Evolutionary conservation across 1,284 basidiomycete genomes (phyloP).

Genomic region (Porogramme epimiltina): DNA sequence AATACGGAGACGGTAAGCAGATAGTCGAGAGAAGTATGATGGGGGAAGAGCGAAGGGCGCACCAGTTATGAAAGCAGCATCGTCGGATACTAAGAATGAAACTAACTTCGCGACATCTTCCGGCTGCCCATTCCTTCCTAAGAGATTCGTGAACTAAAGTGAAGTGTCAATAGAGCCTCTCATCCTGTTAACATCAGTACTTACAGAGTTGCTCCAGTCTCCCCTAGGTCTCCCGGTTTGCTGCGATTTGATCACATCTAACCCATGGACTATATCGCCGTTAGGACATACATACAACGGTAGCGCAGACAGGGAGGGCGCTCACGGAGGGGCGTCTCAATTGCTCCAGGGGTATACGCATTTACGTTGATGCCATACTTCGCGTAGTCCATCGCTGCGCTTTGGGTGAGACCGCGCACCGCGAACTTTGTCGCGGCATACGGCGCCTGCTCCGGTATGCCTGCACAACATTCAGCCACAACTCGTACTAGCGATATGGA

Average conservation of each 20-base stretch:
- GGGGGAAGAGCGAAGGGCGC: background rate
- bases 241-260: background rate
- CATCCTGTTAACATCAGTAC: no score
- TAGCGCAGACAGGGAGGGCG: background rate
- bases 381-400: constrained; percentile 17
- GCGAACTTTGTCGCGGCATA: constrained; percentile 31
- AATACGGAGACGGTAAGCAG: background rate
- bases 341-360: constrained; percentile 19
- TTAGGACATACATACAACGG: background rate
- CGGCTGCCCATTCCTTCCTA: constrained; percentile 27
- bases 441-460: constrained; percentile 9
- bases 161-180: no score
- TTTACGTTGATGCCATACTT: constrained; percentile 23
- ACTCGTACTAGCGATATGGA: background rate
- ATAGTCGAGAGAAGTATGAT: background rate
- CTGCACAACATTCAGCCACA: no score
- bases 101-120: constrained; percentile 39
- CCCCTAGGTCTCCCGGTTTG: no score
- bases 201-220: no score
- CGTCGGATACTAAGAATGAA: constrained; percentile 37
- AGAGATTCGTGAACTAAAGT: constrained; percentile 7
- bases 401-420: constrained; percentile 30
- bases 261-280: background rate
- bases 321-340: constrained; percentile 9
- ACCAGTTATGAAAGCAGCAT: constrained; percentile 38